These are phyloP conservation scores for Pleodorina starrii DNA, from an alignment of 139 green algal genomes.

Conservation along the genomic window DNA sequence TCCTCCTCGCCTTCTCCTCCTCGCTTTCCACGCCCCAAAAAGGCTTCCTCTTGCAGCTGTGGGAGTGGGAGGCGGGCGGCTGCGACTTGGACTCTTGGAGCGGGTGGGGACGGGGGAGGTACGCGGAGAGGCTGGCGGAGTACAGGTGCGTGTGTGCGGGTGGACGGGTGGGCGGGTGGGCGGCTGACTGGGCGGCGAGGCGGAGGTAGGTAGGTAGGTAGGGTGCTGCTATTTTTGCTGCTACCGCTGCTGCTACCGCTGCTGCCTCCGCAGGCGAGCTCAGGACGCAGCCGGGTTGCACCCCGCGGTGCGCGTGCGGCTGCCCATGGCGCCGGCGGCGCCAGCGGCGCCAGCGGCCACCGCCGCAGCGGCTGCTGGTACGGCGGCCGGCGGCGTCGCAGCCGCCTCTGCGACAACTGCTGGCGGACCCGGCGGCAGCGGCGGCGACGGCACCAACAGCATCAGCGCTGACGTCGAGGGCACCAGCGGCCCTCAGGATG, in stretches of 20 bases:
- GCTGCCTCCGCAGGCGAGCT: conserved; percentile 16
- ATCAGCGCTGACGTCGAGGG: background rate
- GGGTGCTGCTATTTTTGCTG: too few relatives aligned
- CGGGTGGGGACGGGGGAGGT: background rate
- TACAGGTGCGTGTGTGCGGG: conserved; percentile 42
- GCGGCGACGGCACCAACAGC: background rate
- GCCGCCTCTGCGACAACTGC: background rate
- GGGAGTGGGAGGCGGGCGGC: conserved; percentile 34
- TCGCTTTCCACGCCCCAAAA: background rate
- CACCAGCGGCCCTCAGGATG: background rate
- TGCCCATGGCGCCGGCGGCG: too few relatives aligned
- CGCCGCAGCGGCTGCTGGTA: background rate
- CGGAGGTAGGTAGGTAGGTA: too few relatives aligned
- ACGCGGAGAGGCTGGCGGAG: conserved; percentile 19
- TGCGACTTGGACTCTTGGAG: background rate
- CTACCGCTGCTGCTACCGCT: too few relatives aligned
- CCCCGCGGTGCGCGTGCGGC: conserved; percentile 9
- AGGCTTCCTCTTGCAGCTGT: conserved; percentile 48
- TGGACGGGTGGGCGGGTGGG: too few relatives aligned
- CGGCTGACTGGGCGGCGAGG: too few relatives aligned
- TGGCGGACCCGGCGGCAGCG: background rate
- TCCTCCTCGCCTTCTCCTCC: too few relatives aligned
- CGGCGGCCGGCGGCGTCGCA: background rate
- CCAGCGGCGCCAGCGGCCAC: too few relatives aligned
- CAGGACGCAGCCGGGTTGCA: conserved; percentile 4